Conservation (phyloP, 1,284 basidiomycete species). For the Ustilago trichophora region DNA sequence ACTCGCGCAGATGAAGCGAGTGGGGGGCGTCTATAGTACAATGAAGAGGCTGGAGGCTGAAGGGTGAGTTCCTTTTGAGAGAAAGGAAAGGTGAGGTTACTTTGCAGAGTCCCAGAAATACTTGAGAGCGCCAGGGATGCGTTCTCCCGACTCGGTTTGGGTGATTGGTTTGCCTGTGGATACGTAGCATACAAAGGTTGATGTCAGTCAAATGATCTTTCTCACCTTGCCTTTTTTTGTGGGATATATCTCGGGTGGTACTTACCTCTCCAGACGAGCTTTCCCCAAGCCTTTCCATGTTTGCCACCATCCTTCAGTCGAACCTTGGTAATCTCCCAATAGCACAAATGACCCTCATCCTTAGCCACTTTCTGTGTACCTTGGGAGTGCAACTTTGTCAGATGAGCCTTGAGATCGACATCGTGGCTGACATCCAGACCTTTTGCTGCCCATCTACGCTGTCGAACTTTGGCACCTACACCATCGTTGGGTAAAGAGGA, state of each 20-base stretch:
- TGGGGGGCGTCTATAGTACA: constrained; percentile 18
- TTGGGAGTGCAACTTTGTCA: constrained; percentile 6
- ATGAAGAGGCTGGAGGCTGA: background rate
- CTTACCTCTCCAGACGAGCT: constrained; percentile 55
- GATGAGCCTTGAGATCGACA: constrained; percentile 19
- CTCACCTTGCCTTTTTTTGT: background rate
- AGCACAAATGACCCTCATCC: constrained; percentile 33
- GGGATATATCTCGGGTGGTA: background rate
- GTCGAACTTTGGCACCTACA: constrained; percentile 36
- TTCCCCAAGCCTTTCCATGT: constrained; percentile 56
- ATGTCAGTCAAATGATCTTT: background rate
- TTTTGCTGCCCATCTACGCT: constrained; percentile 45
- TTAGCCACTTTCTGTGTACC: constrained; percentile 6
- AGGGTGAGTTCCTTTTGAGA: too few relatives aligned
- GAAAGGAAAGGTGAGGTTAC: background rate
- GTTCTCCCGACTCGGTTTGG: constrained; percentile 20
- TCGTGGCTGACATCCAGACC: constrained; percentile 33
- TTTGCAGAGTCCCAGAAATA: constrained; percentile 41
- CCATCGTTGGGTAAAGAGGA: constrained; percentile 47
- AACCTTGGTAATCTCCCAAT: constrained; percentile 51
- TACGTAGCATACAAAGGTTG: background rate
- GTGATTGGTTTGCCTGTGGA: constrained; percentile 44
- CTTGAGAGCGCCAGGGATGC: constrained; percentile 50
- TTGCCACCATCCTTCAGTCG: constrained; percentile 49
- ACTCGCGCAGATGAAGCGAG: background rate